Base-by-base conservation (phyloP, 2,329 filamentous ascomycete genomes). In the Aaosphaeria arxii region DNA sequence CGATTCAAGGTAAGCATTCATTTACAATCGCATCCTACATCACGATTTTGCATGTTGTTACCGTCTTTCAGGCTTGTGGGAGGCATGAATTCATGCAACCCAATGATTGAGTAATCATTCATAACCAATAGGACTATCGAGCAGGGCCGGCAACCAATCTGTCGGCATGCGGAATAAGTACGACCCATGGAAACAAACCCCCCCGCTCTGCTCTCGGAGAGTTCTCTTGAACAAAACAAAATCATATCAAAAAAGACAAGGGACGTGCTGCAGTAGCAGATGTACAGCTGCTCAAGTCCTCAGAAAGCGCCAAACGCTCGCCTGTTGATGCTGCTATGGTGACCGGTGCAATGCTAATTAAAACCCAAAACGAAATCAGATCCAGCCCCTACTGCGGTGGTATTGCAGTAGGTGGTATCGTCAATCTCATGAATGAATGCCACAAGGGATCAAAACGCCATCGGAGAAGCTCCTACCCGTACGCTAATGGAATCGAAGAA, bases 231-330 rank as follows among this genome's bases (percentile, higher is more conserved):
- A 42, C 48, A 45, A 52, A 52, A 11, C 30, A 7, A 51, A 42
- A 32, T 43, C 42, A 48, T 43, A 44, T 44, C 42, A 44, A 45
- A 51, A 46, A 40, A 43, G 45, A 30, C 45, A 49, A 59, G 62
- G 55, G 64, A 57, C 57, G 54, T 17, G 55, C 45, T 17, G 11
- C 11, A 11, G 45, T 39, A 31, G 30, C 47, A 60, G 62, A 62
- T 65, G 62, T 66, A 65, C 49, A 60, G 65, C 64, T 63, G 65
- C 66, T 71, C 67, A 71, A 70, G 67, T 71, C 67, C 66, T 71
- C 64, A 70, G 66, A 65, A 69, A 70, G 66, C 67, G 67, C 67
- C 66, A 46, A 53, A 67, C 64, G 66, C 67, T 69, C 63, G 59
- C 66, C 67, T 71, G 53, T 67, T 69, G 67, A 71, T 70, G 66